phyloP scores from a whole-genome alignment of 2,329 filamentous ascomycete species.

The Arthrobotrys conoides region DNA sequence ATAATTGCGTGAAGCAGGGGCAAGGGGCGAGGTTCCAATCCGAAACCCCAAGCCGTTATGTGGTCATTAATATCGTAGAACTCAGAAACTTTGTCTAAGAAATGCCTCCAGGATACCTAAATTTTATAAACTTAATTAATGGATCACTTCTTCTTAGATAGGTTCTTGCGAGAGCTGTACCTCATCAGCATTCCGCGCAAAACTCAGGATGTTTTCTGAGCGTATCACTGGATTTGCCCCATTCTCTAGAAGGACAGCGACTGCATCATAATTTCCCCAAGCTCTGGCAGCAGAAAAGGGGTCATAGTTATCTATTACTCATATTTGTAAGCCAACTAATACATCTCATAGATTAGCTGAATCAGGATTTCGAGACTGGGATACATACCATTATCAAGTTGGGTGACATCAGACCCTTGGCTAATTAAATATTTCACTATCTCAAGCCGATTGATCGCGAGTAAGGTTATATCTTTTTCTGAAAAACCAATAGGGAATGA shows the following conservation, averaged over 20 bases:
- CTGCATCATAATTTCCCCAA: not conserved
- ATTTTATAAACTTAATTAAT: too few species aligned
- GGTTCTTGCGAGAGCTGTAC: not conserved
- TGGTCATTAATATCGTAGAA: conserved; percentile 43
- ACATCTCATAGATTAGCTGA: too few species aligned
- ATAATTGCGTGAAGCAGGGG: conserved; percentile 9
- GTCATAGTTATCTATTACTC: conserved; percentile 16
- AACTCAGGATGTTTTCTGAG: conserved; percentile 6
- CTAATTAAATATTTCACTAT: not conserved
- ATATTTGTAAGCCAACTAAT: not conserved
- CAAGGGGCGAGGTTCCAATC: not conserved
- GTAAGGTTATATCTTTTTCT: not conserved
- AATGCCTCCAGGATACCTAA: conserved; percentile 3
- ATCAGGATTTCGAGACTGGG: not conserved
- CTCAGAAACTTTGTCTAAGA: not conserved
- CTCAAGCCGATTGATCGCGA: not conserved
- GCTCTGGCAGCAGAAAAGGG: not conserved
- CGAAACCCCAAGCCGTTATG: not conserved
- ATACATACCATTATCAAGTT: conserved; percentile 26
- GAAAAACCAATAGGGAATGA: not conserved
- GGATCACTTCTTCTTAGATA: too few species aligned
- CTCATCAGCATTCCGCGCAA: not conserved
- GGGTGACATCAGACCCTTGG: conserved; percentile 19
- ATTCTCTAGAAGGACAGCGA: not conserved
- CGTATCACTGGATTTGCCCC: conserved; percentile 6